phyloP scores from a whole-genome alignment of 371 early-diverging fungal species.

The Mucor saturninus region DNA sequence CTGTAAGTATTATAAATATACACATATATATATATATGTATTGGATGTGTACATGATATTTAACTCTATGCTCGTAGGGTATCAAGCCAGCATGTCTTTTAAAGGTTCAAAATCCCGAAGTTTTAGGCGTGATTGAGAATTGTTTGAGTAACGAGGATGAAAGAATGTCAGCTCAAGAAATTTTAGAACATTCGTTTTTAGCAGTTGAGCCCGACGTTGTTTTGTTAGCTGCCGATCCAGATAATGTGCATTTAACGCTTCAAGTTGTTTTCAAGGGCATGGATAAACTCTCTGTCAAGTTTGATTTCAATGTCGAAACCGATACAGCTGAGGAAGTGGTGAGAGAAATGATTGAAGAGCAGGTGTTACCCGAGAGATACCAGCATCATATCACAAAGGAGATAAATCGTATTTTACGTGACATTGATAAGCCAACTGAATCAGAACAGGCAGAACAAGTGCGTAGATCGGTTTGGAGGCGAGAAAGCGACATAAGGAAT shows the following conservation, averaged over 20 bases:
- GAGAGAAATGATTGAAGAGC: constrained; percentile 79
- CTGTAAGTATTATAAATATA: constrained; percentile 25
- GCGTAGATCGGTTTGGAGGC: constrained; percentile 52
- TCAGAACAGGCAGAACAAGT: constrained; percentile 47
- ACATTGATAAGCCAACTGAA: constrained; percentile 53
- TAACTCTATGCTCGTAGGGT: constrained; percentile 38
- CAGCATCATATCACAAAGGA: constrained; percentile 74
- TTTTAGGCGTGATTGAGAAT: constrained; percentile 66
- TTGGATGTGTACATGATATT: neutral
- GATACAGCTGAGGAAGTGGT: constrained; percentile 85
- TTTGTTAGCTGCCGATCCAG: constrained; percentile 55
- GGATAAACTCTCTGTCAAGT: constrained; percentile 74
- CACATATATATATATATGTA: neutral
- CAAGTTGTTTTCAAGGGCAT: constrained; percentile 76
- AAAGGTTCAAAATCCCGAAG: constrained; percentile 66
- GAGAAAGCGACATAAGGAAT: constrained; percentile 50
- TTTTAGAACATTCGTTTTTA: constrained; percentile 54
- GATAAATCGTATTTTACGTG: constrained; percentile 76
- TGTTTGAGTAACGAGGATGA: constrained; percentile 69
- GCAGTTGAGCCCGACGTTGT: constrained; percentile 68
- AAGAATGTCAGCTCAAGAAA: constrained; percentile 55
- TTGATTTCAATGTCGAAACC: constrained; percentile 75
- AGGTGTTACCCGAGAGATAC: constrained; percentile 67
- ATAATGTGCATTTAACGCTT: constrained; percentile 62
- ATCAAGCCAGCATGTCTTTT: constrained; percentile 57